Base-by-base conservation (phyloP, 2,329 filamentous ascomycete genomes). In the Talaromyces albobiverticillius region DNA sequence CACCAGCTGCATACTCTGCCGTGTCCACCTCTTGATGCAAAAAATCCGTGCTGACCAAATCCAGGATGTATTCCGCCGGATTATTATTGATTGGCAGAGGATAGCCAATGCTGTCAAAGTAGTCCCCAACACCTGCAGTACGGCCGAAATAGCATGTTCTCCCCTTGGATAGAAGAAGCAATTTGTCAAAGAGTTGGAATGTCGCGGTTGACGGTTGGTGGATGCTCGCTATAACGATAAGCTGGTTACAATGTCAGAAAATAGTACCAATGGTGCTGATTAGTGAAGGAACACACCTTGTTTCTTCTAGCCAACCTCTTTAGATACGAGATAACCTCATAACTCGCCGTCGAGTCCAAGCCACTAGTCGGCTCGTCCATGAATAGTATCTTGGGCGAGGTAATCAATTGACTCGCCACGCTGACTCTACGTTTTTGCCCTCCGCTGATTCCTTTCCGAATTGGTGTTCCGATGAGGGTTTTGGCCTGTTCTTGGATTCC, bases 351-450 rank as follows among this genome's bases (percentile, higher is more conserved):
- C 7, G 88, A 92, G 68, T 95, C 90, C 9, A 95, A 76, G 8
- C 90, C 90, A 60, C 87, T 90, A 0, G 90, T 95, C 1, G 89
- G 89, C 70, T 94, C 89, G 65, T 94, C 89, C 29, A 95, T 73
- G 65, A 95, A 94, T 22, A 95, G 70, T 7, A 95, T 84, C 69
- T 87, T 89, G 0, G 90, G 90, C 54, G 81, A 85, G 1, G 89
- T 93, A 63, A 95, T 88, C 32, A 95, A 79, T 65, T 90, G 88
- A 57, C 87, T 88, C 1, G 89, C 90, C 4, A 95, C 85, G 60
- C 88, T 88, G 7, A 93, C 79, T 49, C 90, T 80, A 36, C 89
- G 81, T 76, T 94, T 95, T 74, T 95, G 90, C 1, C 90, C 90
- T 46, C 90, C 90, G 58, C 86, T 90, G 55, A 95, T 84, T 13